Base-by-base conservation (phyloP, 2,329 filamentous ascomycete genomes). In the Fusarium multiceps region DNA sequence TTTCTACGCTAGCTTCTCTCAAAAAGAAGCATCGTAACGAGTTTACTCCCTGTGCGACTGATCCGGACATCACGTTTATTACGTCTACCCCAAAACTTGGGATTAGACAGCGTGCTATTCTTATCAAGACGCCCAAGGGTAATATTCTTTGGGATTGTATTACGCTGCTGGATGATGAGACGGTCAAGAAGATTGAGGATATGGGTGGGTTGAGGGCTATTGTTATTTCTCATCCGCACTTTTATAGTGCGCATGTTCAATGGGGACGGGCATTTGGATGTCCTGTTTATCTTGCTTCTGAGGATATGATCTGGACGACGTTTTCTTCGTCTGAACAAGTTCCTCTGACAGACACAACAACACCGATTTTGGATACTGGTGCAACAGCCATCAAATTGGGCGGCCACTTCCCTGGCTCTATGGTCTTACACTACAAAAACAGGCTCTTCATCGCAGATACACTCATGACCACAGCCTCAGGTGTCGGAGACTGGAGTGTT, bases 111-210 rank as follows among this genome's bases (percentile, higher is more conserved):
- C 86, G 93, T 32, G 89, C 89, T 21, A 85, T 94, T 48, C 82
- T 97, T 4, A 81, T 95, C 14, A 83, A 85, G 51, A 93, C 91
- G 0, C 82, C 87, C 0, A 62, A 78, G 0, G 92, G 92, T 0
- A 94, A 94, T 76, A 79, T 96, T 2, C 86, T 96, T 3, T 97
- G 93, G 93, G 93, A 96, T 78, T 89, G 91, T 66, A 82, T 96
- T 59, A 86, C 92, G 1, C 88, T 89, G 68, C 81, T 96, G 5
- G 91, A 94, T 76, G 79, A 85, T 3, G 84, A 84, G 6, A 94
- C 92, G 0, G 79, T 92, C 1, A 75, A 80, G 1, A 77, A 79
- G 59, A 88, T 95, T 72, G 83, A 86, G 8, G 76, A 75, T 0
- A 82, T 89, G 9, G 92, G 92, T 45, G 92, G 91, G 0, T 75